These are phyloP conservation scores for Daldinia concentrica DNA, from an alignment of 495 filamentous ascomycete species.

Conservation along the genomic window DNA sequence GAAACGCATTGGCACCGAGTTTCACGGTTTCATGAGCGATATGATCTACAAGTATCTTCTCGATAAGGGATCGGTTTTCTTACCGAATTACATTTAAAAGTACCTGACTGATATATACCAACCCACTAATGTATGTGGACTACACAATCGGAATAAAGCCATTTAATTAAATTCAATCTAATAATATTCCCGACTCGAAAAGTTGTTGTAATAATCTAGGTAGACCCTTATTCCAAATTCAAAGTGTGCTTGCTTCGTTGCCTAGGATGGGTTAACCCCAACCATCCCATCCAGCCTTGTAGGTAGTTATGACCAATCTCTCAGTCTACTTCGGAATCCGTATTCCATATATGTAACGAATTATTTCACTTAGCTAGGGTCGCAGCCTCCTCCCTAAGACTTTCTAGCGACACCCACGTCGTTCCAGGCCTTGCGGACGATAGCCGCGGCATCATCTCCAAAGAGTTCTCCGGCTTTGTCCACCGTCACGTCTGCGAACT, in stretches of 20 bases:
- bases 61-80: not conserved
- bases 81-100: not conserved
- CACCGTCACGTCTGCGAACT: conserved; percentile 56
- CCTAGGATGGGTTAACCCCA: not conserved
- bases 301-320: not conserved
- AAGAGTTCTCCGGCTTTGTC: conserved; percentile 51
- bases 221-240: not conserved
- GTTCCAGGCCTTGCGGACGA: conserved; percentile 52
- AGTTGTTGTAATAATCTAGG: not conserved
- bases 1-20: not conserved
- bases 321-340: not conserved
- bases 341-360: not conserved
- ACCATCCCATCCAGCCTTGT: not conserved
- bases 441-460: conserved; percentile 49
- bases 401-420: conserved; percentile 51
- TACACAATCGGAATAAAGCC: not conserved
- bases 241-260: not conserved
- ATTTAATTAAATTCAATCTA: not conserved
- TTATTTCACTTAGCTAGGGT: not conserved
- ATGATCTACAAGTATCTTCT: conserved; percentile 11
- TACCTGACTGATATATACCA: no score
- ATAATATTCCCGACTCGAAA: not conserved
- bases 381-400: conserved; percentile 24
- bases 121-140: no score
- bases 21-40: conserved; percentile 8